Base-by-base conservation (phyloP, 2,329 filamentous ascomycete genomes). In the Sporothrix luriei region DNA sequence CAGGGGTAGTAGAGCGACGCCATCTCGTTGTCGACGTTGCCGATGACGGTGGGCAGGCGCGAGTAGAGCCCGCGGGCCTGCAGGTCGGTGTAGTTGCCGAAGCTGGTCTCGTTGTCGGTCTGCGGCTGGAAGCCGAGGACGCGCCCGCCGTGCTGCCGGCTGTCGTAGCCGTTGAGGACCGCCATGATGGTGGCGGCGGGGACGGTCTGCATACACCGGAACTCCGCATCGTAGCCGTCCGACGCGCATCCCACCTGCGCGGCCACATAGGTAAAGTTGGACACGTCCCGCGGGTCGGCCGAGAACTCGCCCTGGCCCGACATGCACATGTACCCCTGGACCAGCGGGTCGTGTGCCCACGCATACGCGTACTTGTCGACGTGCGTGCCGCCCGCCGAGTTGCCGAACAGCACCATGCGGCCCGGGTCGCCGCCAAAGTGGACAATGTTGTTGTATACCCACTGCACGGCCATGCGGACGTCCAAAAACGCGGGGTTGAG, bases 391-490 rank as follows among this genome's bases (percentile, higher is more conserved):
- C 65, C 65, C 2, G 49, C 51, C 29, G 49, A 55, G 46, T 67
- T 43, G 51, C 65, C 65, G 38, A 67, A 67, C n/a, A 67, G 13
- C 1, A 38, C 21, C 46, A 67, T 55, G 11, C 82, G 49, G 10
- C 4, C 3, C 3, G 51, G 49, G 33, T 67, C 51, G 21, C 65
- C 65, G 65, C 65, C 65, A 72, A 85, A 85, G 0, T 73, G 74
- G 10, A 73, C 78, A 46, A 83, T 80, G 72, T 85, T 84, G 51
- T 80, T 76, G 3, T 77, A 78, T 0, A 84, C 73, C 84, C 84
- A 85, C 75, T 84, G 80, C 0, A 85, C 76, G 0, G 82, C 83
- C 0, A 78, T 72, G 2, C 83, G 80, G 72, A 86, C 84, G 73
- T 87, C 84, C 0, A 79, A 77, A 4, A 85, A 74, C 0, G 82